Conservation (phyloP, 345 rosid species). For the Citrus sinensis region DVS_A1.0 CM039165.1:19677001-19677500, state of each 20-base stretch:
- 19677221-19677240: neutral
- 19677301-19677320: neutral
- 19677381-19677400: neutral
- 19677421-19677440: neutral
- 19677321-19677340: neutral
- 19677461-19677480: neutral
- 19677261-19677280: neutral
- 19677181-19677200: too few relatives aligned
- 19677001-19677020: too few relatives aligned
- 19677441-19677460: neutral
- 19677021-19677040: too few relatives aligned
- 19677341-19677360: neutral
- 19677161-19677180: too few relatives aligned
- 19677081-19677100: too few relatives aligned
- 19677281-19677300: neutral
- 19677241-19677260: neutral
- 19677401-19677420: neutral
- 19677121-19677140: too few relatives aligned
- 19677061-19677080: too few relatives aligned
- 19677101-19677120: too few relatives aligned
- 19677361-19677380: neutral
- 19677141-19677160: rapidly evolving
- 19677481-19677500: neutral
- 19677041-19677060: too few relatives aligned
- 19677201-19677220: too few relatives aligned